Conservation (phyloP, 75 land plant genomes). For the Picea glauca region DNA sequence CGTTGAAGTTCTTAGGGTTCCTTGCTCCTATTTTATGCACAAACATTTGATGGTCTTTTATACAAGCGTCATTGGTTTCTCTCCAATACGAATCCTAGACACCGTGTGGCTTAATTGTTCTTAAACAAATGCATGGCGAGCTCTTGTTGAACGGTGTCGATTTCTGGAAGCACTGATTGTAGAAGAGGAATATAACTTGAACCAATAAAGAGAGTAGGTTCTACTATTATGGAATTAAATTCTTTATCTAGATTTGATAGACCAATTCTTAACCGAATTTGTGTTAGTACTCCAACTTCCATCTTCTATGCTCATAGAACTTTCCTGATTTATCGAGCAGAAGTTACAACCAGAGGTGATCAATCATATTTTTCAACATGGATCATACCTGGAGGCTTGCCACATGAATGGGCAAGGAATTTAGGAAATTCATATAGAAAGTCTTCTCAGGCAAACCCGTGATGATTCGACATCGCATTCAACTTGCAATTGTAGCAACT, state of each 20-base stretch:
- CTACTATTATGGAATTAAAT: constrained; percentile 90
- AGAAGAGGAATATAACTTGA: constrained; percentile 86
- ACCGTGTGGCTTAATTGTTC: constrained; percentile 62
- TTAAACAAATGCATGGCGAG: constrained; percentile 82
- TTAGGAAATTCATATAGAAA: constrained; percentile 74
- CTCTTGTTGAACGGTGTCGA: constrained; percentile 80
- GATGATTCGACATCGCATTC: constrained; percentile 65
- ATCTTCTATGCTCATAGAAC: constrained; percentile 68
- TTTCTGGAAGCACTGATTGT: constrained; percentile 98
- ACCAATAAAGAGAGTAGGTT: constrained; percentile 90
- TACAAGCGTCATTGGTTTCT: constrained; percentile 82
- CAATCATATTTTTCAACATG: constrained; percentile 83
- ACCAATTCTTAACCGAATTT: constrained; percentile 83
- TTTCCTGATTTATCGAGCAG: constrained; percentile 81
- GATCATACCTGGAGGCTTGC: constrained; percentile 82
- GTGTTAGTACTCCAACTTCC: constrained; percentile 90
- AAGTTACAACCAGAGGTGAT: constrained; percentile 81
- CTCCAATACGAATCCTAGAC: constrained; percentile 95
- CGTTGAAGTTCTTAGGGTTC: too few species aligned
- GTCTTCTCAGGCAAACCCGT: constrained; percentile 67
- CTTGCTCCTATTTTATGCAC: too few species aligned
- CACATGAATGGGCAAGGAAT: constrained; percentile 69
- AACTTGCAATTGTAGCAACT: constrained; percentile 77
- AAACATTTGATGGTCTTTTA: constrained; percentile 44
- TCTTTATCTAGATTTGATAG: constrained; percentile 73